Conservation (phyloP, 768 basidiomycete species). For the Termitomyces sp. region DNA sequence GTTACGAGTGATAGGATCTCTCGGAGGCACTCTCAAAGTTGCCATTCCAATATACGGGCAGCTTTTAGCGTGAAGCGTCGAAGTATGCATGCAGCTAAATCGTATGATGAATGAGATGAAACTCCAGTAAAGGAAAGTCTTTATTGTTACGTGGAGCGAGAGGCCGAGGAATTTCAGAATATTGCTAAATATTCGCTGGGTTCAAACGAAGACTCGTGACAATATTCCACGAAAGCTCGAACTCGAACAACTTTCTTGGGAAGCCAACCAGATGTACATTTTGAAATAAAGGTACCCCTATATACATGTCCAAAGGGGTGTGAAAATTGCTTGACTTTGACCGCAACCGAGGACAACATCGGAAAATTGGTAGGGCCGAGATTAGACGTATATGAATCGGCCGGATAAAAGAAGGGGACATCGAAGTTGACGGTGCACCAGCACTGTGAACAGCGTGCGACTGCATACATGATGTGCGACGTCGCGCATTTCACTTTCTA, state of each 20-base stretch:
- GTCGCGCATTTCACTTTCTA: constrained; percentile 1
- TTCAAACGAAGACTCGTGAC: constrained; percentile 12
- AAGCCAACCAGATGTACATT: constrained; percentile 12
- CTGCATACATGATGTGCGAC: constrained; percentile 10
- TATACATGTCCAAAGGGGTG: constrained; percentile 8
- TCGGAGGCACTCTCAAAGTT: constrained; percentile 14
- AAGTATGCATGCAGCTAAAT: constrained; percentile 7
- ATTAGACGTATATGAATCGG: constrained; percentile 8
- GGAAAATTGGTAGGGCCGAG: constrained; percentile 9
- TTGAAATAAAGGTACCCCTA: constrained; percentile 6
- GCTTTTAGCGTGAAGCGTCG: constrained; percentile 9
- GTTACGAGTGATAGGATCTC: constrained; percentile 8
- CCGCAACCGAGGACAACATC: constrained; percentile 5
- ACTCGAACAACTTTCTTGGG: constrained; percentile 6
- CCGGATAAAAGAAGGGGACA: constrained; percentile 13
- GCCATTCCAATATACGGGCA: constrained; percentile 12
- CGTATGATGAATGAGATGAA: constrained; percentile 8
- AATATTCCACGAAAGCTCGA: constrained; percentile 10
- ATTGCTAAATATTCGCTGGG: constrained; percentile 16
- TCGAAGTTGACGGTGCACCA: constrained; percentile 12
- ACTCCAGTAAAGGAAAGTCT: constrained; percentile 15
- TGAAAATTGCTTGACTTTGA: constrained; percentile 2
- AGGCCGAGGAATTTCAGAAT: constrained; percentile 9
- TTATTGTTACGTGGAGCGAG: constrained; percentile 14
- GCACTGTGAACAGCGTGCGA: constrained; percentile 11